A percentile compares a stretch with the other conserved stretches of the same genome.
Conservation (phyloP, 345 rosid species). For the Dimocarpus longan region DNA sequence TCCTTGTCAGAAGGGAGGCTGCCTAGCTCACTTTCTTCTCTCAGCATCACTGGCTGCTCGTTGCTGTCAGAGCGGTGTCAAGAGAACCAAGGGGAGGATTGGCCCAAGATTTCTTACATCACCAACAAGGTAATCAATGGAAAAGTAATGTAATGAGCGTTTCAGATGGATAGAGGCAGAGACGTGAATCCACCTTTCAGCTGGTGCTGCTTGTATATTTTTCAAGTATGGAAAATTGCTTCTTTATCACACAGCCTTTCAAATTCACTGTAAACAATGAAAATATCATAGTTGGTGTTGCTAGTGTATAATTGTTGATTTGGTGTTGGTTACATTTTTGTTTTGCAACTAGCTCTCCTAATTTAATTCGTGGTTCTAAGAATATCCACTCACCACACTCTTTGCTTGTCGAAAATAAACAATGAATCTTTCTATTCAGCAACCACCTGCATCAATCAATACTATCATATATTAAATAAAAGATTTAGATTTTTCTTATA, state of each 20-base stretch:
- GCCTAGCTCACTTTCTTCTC: neutral
- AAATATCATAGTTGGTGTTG: no score
- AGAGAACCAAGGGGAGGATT: neutral
- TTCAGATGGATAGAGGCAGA: neutral
- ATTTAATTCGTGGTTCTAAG: neutral
- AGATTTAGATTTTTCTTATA: neutral
- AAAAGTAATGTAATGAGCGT: neutral
- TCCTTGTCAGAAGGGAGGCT: slow-evolving; percentile 1
- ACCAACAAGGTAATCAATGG: neutral
- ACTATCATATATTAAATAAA: no score
- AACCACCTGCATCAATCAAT: neutral
- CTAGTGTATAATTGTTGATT: neutral
- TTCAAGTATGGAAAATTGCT: neutral
- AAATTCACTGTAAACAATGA: neutral
- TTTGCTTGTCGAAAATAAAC: neutral
- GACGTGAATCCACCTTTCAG: neutral
- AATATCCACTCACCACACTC: neutral
- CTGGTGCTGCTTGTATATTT: neutral
- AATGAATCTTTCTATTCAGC: neutral
- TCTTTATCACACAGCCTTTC: neutral
- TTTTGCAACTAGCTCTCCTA: neutral
- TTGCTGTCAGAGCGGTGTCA: neutral
- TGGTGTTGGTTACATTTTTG: neutral
- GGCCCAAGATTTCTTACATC: neutral
- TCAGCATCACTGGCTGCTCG: neutral